Conservation (phyloP, 768 basidiomycete species). For the Lactifluus rugatus region DNA sequence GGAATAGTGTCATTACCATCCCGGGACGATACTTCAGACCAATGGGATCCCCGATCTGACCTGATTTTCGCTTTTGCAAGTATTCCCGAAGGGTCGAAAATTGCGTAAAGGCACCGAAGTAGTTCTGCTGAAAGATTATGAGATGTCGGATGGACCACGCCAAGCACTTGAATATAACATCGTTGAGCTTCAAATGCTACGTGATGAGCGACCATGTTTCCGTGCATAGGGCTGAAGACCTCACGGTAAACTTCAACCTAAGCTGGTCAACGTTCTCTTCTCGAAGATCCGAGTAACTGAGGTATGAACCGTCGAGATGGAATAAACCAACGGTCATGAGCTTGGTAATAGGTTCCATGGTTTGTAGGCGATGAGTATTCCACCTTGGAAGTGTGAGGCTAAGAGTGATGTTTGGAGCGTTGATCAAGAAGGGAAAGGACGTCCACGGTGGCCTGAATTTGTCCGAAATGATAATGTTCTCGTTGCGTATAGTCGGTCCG, state of each 20-base stretch:
- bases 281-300: constrained; percentile 56
- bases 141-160: constrained; percentile 88
- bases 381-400: constrained; percentile 72
- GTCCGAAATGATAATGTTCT: constrained; percentile 54
- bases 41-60: constrained; percentile 73
- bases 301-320: constrained; percentile 58
- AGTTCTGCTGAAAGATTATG: constrained; percentile 87
- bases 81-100: constrained; percentile 86
- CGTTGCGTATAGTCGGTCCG: constrained; percentile 46
- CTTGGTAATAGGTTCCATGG: constrained; percentile 47
- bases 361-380: constrained; percentile 75
- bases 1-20: constrained; percentile 39
- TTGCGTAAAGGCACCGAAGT: constrained; percentile 89
- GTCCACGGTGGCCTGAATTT: constrained; percentile 64
- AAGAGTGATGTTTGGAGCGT: constrained; percentile 47
- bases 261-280: constrained; percentile 73
- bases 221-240: constrained; percentile 18
- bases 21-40: constrained; percentile 69
- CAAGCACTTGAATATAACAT: constrained; percentile 55
- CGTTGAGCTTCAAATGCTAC: constrained; percentile 32
- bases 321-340: constrained; percentile 52
- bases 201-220: background rate
- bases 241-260: constrained; percentile 53
- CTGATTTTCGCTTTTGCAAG: constrained; percentile 51
- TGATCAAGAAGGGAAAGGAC: constrained; percentile 53